Evolutionary conservation across 352 stramenopile genomes (phyloP).

Genomic region (Phytophthora tentaculata): DNA sequence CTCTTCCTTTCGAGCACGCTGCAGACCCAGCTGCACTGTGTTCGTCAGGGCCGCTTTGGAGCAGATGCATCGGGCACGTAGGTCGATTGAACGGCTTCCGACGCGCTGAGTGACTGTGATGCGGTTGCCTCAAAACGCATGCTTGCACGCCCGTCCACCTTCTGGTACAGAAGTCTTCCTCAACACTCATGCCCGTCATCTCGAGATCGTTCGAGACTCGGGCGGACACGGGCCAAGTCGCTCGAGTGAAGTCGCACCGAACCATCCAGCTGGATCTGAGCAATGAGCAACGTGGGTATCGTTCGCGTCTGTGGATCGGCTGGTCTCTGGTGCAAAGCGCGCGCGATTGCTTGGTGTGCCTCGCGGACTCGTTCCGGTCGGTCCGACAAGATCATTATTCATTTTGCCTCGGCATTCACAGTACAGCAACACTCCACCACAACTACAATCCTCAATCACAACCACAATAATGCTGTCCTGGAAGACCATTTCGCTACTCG

Average conservation of each 20-base stretch:
- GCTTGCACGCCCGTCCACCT: too few relatives aligned
- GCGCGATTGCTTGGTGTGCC: conserved; percentile 1
- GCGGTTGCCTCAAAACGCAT: too few relatives aligned
- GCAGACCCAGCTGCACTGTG: neutral
- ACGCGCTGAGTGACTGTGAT: conserved; percentile 1
- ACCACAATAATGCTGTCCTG: conserved; percentile 27
- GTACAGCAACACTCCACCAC: neutral
- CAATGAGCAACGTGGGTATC: conserved; percentile 15
- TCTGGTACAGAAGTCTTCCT: too few relatives aligned
- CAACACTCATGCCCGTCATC: too few relatives aligned
- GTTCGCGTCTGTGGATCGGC: conserved; percentile 11
- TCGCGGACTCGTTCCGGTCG: conserved; percentile 6
- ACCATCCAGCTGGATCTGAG: conserved; percentile 30
- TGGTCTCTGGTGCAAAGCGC: conserved; percentile 20
- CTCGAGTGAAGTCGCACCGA: conserved; percentile 6
- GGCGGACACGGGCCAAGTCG: too few relatives aligned
- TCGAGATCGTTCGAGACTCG: too few relatives aligned
- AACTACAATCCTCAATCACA: neutral
- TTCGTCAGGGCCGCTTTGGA: conserved; percentile 9
- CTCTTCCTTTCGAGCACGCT: conserved; percentile 2
- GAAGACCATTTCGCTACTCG: conserved; percentile 30
- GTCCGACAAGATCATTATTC: conserved; percentile 21
- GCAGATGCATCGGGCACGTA: conserved; percentile 14
- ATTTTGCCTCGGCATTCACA: conserved; percentile 24
- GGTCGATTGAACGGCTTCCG: neutral